Evolutionary conservation across 495 filamentous ascomycete species (phyloP), one percentile per base, ranked within the genome.

Genomic region (Lasiosphaeris hirsuta): DNA sequence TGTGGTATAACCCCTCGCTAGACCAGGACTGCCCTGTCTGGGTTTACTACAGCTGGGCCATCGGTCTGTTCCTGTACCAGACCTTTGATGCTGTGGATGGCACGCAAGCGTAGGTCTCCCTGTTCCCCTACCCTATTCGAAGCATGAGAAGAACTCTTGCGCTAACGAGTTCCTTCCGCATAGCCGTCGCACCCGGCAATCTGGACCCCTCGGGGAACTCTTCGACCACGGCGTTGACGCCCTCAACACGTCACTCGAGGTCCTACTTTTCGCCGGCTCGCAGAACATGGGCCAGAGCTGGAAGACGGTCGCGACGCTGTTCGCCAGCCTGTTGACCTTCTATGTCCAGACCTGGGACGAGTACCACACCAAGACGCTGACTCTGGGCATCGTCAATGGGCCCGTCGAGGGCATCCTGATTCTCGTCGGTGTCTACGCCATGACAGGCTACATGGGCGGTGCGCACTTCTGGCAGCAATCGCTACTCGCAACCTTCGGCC

Each of bases 281-380:
- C 92, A 95, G 80, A 97, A 96, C 66, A 82, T 97, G 59, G 94
- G 94, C 39, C 90, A 96, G 75, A 83, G 86, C 52, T 98, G 94
- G 93, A 83, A 84, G 66, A 96, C 94, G 1, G 80, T 97, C 10
- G 70, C 92, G 58, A 84, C 83, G 13, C 79, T 97, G 5, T 96
- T 96, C 73, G 94, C 86, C 57, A 64, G 60, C 37, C 54, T 71
- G 36, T 77, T 92, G 65, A 96, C 92, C 13, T 98, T 98, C 73
- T 98, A 98, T 70, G 86, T 98, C 18, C 94, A 97, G 70, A 98
- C 94, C 34, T 98, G 94, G 94, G 94, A 98, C 62, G 94, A 97
- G 74, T 97, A 96, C 73, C 95, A 97, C 75, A 98, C 94, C 38
- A 90, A 96, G 68, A 92, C 93, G 9, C 83, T 98, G 19, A 96